Base-by-base conservation (phyloP, 2,329 filamentous ascomycete genomes). In the Neocatenulostroma microsporum region DNA sequence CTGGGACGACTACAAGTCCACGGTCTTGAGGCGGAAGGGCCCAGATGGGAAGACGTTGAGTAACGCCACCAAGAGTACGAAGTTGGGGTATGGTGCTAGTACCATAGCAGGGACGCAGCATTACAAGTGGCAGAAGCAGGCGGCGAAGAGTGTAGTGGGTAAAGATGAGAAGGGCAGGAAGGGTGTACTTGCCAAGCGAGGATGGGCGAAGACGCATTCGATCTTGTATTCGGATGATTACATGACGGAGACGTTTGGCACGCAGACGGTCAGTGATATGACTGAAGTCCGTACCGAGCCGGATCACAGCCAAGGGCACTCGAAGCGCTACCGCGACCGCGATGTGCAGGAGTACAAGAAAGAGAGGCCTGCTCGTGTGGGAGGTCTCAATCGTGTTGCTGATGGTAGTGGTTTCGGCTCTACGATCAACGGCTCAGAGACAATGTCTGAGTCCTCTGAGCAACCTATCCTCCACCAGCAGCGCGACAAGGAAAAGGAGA, bases 1-100 rank as follows among this genome's bases (percentile, higher is more conserved):
- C 63, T 98, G 91, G 89, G 89, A 96, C 5, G 91, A 98, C 56
- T 98, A 98, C 76, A 96, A 96, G 61, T 82, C 83, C 1, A 95
- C 89, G 0, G 91, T 98, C 2, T 65, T 98, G 30, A 76, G 91
- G 27, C 82, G 88, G 36, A 87, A 82, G 54, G 88, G 87, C 1
- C 86, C 88, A 4, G 88, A 95, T 62, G 89, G 89, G 26, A 88
- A 82, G 29, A 79, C 89, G 2, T 70, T 95, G 4, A 83, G 78
- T 37, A 84, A 85, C 37, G 88, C 84, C 0, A 94, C 87, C 1
- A 77, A 78, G 52, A 81, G 78, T 51, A 95, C 88, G 1, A 73
- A 82, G 45, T 73, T 95, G 0, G 89, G 89, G 3, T 36, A 36
- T n/a, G 87, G 86, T 32, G 86, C 86, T 29, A 89, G 83, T 62